phyloP scores from a whole-genome alignment of 2,329 filamentous ascomycete genomes.

The Tolypocladium endophyticum region DNA sequence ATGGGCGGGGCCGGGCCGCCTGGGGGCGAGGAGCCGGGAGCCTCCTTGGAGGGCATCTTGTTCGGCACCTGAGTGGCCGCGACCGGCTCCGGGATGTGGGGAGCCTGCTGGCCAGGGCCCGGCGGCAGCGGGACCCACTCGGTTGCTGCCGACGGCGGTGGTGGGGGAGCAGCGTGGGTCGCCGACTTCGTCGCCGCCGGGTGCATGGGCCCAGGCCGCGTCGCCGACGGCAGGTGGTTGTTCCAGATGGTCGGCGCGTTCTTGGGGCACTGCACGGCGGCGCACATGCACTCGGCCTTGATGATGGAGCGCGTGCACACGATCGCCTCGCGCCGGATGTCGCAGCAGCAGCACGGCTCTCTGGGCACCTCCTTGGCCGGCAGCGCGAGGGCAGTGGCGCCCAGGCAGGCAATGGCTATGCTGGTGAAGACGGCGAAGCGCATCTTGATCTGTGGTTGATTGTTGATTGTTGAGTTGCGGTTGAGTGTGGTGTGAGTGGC shows the following conservation, averaged over 20 bases:
- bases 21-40: not conserved
- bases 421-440: conserved; percentile 10
- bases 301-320: conserved; percentile 11
- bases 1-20: not conserved
- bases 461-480: too few species aligned
- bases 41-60: not conserved
- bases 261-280: conserved; percentile 12
- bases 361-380: conserved; percentile 1
- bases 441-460: too few species aligned
- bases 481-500: not conserved
- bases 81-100: not conserved
- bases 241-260: conserved; percentile 9
- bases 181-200: not conserved
- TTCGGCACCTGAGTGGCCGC: not conserved
- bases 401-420: conserved; percentile 4
- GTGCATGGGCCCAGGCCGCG: not conserved
- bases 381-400: not conserved
- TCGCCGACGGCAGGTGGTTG: not conserved
- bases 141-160: not conserved
- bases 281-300: conserved; percentile 15
- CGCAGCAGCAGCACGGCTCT: conserved; percentile 23
- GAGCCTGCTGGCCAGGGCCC: too few species aligned
- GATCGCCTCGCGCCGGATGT: conserved; percentile 12
- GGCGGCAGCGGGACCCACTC: not conserved
- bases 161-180: not conserved